These are phyloP conservation scores for Phaeophleospora eucalypticola DNA, from an alignment of 2,329 filamentous ascomycete species.

Conservation along the genomic window DNA sequence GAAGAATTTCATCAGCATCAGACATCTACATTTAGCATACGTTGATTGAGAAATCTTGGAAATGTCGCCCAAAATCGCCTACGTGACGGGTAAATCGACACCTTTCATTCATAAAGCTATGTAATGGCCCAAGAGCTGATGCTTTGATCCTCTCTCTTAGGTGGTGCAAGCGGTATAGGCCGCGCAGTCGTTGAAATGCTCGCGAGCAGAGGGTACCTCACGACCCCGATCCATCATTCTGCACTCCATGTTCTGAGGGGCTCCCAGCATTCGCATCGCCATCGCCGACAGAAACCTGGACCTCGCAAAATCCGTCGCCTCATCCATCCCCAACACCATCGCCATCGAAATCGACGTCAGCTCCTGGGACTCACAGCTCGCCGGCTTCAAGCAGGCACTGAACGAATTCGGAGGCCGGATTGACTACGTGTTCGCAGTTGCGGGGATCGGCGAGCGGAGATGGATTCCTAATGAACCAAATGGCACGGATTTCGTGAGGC, in stretches of 20 bases:
- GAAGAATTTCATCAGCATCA: too few relatives aligned
- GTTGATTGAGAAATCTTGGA: too few relatives aligned
- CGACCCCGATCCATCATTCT: too few relatives aligned
- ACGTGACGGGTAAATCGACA: too few relatives aligned
- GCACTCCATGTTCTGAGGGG: not conserved
- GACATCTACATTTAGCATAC: too few relatives aligned
- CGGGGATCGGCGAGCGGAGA: constrained; percentile 36
- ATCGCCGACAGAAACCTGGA: constrained; percentile 41
- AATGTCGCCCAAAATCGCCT: too few relatives aligned
- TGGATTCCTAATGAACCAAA: constrained; percentile 32
- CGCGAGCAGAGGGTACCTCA: constrained; percentile 23
- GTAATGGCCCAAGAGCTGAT: too few relatives aligned
- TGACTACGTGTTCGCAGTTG: constrained; percentile 40
- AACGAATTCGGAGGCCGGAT: constrained; percentile 32
- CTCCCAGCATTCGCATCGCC: constrained; percentile 46
- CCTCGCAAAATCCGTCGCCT: constrained; percentile 26
- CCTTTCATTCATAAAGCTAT: too few relatives aligned
- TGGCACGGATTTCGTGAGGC: constrained; percentile 34
- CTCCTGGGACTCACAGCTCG: constrained; percentile 36
- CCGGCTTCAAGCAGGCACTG: constrained; percentile 36
- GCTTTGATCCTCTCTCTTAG: too few relatives aligned
- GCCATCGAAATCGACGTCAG: constrained; percentile 33
- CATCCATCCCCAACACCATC: constrained; percentile 18
- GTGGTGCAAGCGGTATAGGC: constrained; percentile 34
- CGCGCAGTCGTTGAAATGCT: constrained; percentile 32